Base-by-base conservation (phyloP, 192 early-diverging fungal genomes). In the Backusella westeae region DNA sequence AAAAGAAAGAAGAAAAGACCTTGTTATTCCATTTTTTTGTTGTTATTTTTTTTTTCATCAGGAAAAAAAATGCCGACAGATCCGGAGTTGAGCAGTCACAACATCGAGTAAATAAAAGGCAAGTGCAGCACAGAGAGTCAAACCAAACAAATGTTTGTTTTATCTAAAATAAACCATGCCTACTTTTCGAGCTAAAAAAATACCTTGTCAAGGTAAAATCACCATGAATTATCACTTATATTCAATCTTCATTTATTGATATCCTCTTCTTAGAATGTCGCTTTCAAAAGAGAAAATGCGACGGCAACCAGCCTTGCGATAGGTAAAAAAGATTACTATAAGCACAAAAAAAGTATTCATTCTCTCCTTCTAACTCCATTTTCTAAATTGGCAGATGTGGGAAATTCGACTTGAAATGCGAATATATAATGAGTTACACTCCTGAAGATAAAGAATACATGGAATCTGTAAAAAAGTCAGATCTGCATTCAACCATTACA, bases 261-360 rank as follows among this genome's bases (percentile, higher is more conserved):
- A 32, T 32, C 0, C 2, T 26, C 21, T 3, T 26, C 17, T 26
- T 69, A 72, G 71, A 72, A 34, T 72, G 71, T 35, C 71, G 71
- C 19, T 39, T 44, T 52, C 71, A 72, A 52, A 72, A 72, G 17
- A 44, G 71, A 52, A 44, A 53, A 15, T 72, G 71, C 15, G 42
- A 53, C n/a, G 23, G 46, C 5, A 42, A 72, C 19, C 35, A 42
- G 8, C 71, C 71, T 29, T 72, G 71, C 29, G 42, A 72, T 29
- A 72, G 71, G 71, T 72, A 72, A 26, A 52, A 34, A 17, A 6
- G 8, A 36, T 5, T 44, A 17, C n/a, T 10, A 29, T 26, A 4
- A 9, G 8, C n/a, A 52, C 17, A 12, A 29, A 29, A 29, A 44
- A 19, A 34, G 29, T 17, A 71, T 2, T 15, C 7, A n/a, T 49